A percentile compares a stretch with the other conserved stretches of the same genome.
These are phyloP conservation scores for Xylaria grammica DNA, from an alignment of 495 filamentous ascomycete species.

Conservation along the genomic window DNA sequence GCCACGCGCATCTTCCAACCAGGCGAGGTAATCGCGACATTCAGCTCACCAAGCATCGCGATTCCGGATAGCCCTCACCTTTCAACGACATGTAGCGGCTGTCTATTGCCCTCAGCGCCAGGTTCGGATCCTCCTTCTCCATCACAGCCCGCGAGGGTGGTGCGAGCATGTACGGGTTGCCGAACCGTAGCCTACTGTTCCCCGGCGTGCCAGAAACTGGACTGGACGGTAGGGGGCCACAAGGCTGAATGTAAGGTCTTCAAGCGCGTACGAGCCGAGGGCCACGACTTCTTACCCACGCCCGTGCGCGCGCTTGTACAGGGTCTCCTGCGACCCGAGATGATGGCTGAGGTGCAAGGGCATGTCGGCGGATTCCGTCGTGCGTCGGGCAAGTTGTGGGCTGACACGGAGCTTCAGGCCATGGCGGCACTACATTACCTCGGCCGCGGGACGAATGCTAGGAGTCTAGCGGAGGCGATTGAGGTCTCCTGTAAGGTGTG, in stretches of 20 bases:
- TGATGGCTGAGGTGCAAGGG: constrained; percentile 41
- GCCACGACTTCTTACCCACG: constrained; percentile 47
- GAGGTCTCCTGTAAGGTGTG: constrained; percentile 37
- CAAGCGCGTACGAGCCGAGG: constrained; percentile 30
- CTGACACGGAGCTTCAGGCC: constrained; percentile 53
- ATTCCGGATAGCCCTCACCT: constrained; percentile 46
- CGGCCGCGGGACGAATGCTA: constrained; percentile 32
- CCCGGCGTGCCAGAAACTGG: constrained; percentile 56
- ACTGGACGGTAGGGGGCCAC: constrained; percentile 61
- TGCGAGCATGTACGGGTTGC: constrained; percentile 58
- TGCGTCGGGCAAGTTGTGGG: constrained; percentile 31
- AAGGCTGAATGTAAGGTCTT: constrained; percentile 55
- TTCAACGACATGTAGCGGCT: constrained; percentile 48
- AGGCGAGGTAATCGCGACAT: constrained; percentile 48
- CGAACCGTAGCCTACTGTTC: constrained; percentile 58
- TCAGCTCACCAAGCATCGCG: constrained; percentile 46
- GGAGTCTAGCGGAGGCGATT: constrained; percentile 38
- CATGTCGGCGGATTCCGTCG: constrained; percentile 40
- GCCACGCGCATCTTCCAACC: constrained; percentile 40
- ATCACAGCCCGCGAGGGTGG: constrained; percentile 20
- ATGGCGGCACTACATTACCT: constrained; percentile 47
- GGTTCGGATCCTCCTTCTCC: constrained; percentile 3
- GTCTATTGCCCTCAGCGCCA: constrained; percentile 30
- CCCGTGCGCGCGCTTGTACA: constrained; percentile 53
- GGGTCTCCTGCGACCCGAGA: constrained; percentile 41